These are phyloP conservation scores for Thermomyces lanuginosus DNA, from an alignment of 2,329 filamentous ascomycete species.

Conservation along the genomic window DNA sequence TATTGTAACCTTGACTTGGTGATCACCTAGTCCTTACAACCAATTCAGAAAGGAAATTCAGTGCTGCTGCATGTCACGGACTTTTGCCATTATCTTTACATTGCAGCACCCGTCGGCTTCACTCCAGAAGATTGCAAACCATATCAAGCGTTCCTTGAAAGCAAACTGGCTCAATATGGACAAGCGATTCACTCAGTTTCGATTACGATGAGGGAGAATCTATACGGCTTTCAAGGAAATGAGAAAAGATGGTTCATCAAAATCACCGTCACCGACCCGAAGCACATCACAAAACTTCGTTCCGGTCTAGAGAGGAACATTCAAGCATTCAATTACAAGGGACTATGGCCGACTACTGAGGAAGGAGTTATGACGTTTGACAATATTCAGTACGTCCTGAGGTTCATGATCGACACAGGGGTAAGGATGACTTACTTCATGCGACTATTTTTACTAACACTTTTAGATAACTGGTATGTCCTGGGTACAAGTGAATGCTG, in stretches of 20 bases:
- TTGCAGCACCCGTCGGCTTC: slow-evolving; percentile 74
- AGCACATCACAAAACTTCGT: slow-evolving; percentile 61
- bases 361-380: slow-evolving; percentile 79
- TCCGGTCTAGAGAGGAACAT: slow-evolving; percentile 52
- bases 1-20: not conserved
- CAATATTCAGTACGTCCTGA: slow-evolving; percentile 82
- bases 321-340: slow-evolving; percentile 65
- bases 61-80: slow-evolving; percentile 88
- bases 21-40: slow-evolving; percentile 1
- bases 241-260: slow-evolving; percentile 83
- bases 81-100: slow-evolving; percentile 91
- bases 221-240: slow-evolving; percentile 90
- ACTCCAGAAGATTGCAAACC: slow-evolving; percentile 57
- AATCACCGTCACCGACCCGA: slow-evolving; percentile 82
- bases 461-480: slow-evolving; percentile 76
- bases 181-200: slow-evolving; percentile 64
- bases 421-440: slow-evolving; percentile 26
- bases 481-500: slow-evolving; percentile 75
- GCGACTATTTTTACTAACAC: slow-evolving; percentile 4
- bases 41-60: slow-evolving; percentile 53
- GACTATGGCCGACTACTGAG: slow-evolving; percentile 59
- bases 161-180: slow-evolving; percentile 55
- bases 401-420: slow-evolving; percentile 96
- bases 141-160: slow-evolving; percentile 69
- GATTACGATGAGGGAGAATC: slow-evolving; percentile 71